Percentiles rank a stretch among this genome's conserved stretches.
These are phyloP conservation scores for Periglandula ipomoeae DNA, from an alignment of 2,329 filamentous ascomycete genomes.

Conservation along the genomic window DNA sequence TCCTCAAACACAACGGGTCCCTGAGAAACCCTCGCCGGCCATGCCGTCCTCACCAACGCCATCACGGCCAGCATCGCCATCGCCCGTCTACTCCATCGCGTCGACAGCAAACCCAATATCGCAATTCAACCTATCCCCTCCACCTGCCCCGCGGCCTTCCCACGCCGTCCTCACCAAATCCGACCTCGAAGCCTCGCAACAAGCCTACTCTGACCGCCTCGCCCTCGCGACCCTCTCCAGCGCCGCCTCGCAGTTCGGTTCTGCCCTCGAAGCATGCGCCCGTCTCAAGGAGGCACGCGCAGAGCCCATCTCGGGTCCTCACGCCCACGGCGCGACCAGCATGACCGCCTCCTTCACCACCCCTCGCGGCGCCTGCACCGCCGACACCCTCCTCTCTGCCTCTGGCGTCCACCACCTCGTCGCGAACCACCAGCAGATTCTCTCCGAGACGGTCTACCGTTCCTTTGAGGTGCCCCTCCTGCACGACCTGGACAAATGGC, in stretches of 20 bases:
- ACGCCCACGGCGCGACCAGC: slow-evolving; percentile 23
- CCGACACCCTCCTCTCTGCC: slow-evolving; percentile 52
- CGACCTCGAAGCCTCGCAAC: slow-evolving; percentile 54
- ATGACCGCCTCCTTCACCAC: slow-evolving; percentile 39
- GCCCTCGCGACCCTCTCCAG: slow-evolving; percentile 52
- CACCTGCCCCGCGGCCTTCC: slow-evolving; percentile 48
- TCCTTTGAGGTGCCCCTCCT: slow-evolving; percentile 59
- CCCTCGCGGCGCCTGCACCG: slow-evolving; percentile 44
- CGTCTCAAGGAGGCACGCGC: slow-evolving; percentile 57
- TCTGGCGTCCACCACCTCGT: slow-evolving; percentile 58
- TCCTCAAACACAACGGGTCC: no score
- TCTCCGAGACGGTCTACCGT: slow-evolving; percentile 59
- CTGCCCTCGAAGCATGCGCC: slow-evolving; percentile 58
- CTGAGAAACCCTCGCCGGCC: background rate
- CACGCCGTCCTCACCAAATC: slow-evolving; percentile 52
- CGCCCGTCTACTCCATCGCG: slow-evolving; percentile 54
- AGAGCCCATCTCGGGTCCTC: slow-evolving; percentile 37
- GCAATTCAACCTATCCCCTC: slow-evolving; percentile 48
- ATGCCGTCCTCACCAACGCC: slow-evolving; percentile 13
- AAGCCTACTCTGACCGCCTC: slow-evolving; percentile 52
- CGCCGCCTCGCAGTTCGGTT: slow-evolving; percentile 54
- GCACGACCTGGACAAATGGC: slow-evolving; percentile 61
- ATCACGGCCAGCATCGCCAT: slow-evolving; percentile 38
- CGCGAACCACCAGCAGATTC: slow-evolving; percentile 62
- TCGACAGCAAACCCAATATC: slow-evolving; percentile 53